Percentiles rank a stretch among this genome's conserved stretches.
These are phyloP conservation scores for Huntiella abstrusa DNA, from an alignment of 2,329 filamentous ascomycete genomes.

Conservation along the genomic window DNA sequence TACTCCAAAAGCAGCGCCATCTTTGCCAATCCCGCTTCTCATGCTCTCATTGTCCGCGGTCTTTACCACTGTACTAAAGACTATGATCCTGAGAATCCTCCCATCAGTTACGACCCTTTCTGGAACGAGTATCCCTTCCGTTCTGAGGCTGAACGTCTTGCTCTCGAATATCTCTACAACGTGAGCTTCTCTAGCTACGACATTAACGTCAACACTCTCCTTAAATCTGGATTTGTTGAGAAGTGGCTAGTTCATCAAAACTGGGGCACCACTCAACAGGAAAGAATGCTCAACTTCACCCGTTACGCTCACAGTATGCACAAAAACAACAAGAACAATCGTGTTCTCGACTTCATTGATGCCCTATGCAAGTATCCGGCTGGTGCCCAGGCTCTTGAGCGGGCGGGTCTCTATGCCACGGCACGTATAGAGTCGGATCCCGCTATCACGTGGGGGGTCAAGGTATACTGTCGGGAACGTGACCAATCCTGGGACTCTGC, in stretches of 20 bases:
- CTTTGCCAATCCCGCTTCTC: not conserved
- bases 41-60: conserved; percentile 39
- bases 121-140: conserved; percentile 46
- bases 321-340: conserved; percentile 22
- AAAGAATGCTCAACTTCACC: conserved; percentile 34
- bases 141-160: conserved; percentile 41
- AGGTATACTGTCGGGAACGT: not conserved
- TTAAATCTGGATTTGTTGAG: conserved; percentile 47
- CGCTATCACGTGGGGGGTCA: conserved; percentile 11
- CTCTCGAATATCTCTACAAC: conserved; percentile 36
- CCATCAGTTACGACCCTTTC: conserved; percentile 30
- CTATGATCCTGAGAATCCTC: conserved; percentile 23
- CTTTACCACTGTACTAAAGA: conserved; percentile 37
- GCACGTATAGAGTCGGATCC: not conserved
- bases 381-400: conserved; percentile 33
- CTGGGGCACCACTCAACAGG: conserved; percentile 39
- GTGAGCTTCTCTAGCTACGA: conserved; percentile 39
- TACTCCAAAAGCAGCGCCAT: not conserved
- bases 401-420: conserved; percentile 23
- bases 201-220: conserved; percentile 27
- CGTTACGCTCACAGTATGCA: conserved; percentile 27
- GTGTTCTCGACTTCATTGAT: conserved; percentile 28
- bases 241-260: conserved; percentile 58
- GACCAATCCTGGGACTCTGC: no score
- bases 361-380: conserved; percentile 28